phyloP scores from a whole-genome alignment of 78 protist species.

The Isochrysis galbana region DNA sequence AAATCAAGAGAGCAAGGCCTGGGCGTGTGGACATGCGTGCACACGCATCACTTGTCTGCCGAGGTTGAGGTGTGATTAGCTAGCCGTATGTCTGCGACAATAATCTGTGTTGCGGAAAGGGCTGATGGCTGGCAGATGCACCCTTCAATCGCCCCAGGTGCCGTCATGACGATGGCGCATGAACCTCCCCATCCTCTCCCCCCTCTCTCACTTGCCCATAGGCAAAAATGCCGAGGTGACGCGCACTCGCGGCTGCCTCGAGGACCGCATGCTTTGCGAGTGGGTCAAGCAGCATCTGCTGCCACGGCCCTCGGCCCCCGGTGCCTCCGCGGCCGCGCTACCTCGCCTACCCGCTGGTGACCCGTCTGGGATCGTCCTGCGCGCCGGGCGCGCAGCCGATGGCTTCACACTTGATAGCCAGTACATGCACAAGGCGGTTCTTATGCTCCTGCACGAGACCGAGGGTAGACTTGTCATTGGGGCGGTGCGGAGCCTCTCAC shows the following conservation, averaged over 20 bases:
- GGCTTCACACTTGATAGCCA: background rate
- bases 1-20: too few species aligned
- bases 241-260: background rate
- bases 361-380: background rate
- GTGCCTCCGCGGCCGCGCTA: background rate
- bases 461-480: background rate
- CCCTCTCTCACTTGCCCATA: too few species aligned
- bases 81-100: too few species aligned
- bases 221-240: background rate
- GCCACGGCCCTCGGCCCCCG: background rate
- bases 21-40: too few species aligned
- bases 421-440: background rate
- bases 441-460: background rate
- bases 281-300: background rate
- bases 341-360: too few species aligned
- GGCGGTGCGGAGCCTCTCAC: background rate
- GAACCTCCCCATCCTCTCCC: too few species aligned
- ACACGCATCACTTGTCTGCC: too few species aligned
- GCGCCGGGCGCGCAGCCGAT: background rate
- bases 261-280: conserved; percentile 22
- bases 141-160: too few species aligned
- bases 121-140: too few species aligned
- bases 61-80: too few species aligned
- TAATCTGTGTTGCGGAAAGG: too few species aligned
- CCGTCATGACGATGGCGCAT: too few species aligned